Percentiles rank a stretch among this genome's conserved stretches.
Evolutionary conservation across 345 rosid genomes (phyloP).

Genomic region (Gossypium bickii): DNA sequence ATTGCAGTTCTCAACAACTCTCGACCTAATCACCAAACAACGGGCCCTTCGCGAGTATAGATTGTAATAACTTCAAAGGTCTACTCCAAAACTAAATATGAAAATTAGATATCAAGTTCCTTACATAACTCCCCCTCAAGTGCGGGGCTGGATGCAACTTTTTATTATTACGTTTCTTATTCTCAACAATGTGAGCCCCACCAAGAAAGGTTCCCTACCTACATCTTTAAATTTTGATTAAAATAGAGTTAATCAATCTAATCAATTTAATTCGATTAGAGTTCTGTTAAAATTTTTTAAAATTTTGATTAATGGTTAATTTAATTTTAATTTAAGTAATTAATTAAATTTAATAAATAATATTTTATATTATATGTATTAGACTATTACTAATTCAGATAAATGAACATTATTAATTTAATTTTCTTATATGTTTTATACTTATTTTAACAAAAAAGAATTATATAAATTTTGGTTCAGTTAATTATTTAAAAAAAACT

Average conservation of each 20-base stretch:
- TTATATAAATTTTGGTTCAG: too few species aligned
- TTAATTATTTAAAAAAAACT: too few species aligned
- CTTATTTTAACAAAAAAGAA: too few species aligned
- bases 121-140: neutral
- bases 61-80: neutral
- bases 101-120: neutral
- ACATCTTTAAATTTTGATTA: too few species aligned
- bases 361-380: too few species aligned
- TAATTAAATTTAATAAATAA: too few species aligned
- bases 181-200: neutral
- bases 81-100: neutral
- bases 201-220: neutral
- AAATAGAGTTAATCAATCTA: too few species aligned
- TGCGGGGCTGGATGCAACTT: neutral
- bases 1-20: neutral
- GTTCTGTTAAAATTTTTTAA: too few species aligned
- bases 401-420: too few species aligned
- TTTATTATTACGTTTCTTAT: neutral
- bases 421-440: neutral
- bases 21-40: neutral
- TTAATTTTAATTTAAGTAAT: rapidly evolving
- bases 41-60: neutral
- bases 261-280: too few species aligned
- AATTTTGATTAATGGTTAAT: too few species aligned
- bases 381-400: too few species aligned